Base-by-base conservation (phyloP, 306 rosid genomes). In the Quercus wislizeni region DNA sequence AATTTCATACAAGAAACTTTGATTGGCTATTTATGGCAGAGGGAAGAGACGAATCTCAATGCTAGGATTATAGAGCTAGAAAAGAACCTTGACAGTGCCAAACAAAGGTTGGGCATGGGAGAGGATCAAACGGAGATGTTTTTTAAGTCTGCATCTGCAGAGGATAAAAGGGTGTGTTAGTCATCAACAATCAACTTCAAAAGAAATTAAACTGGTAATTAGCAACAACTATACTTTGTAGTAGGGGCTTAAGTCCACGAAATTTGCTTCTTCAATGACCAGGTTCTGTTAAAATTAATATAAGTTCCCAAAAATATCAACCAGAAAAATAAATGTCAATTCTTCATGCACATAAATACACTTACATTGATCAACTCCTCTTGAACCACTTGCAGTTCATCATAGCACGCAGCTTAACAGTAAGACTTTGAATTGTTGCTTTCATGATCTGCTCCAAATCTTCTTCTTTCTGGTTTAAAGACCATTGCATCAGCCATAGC, bases 311-410 rank as follows among this genome's bases (percentile, higher is more conserved):
- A 46, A 46, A 46, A 10, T 10, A 46, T 46, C 15, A 9, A 12
- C 52, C 4, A 46, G 15, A 11, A 43, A 9, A 43, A 43, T 43
- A 43, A 43, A 43, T 43, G 51, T 9, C 14, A 43, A 9, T 43
- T 43, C 3, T 43, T 11, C 1, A 46, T 1, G 38, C 38, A 33
- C 7, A 33, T 33, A 33, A 3, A 43, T 43, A 43, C 62, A 52
- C 87, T 15, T 88, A 90, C 97, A 3, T 4, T 54, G 51, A 88
- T 86, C 77, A 90, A 79, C 65, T 83, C 90, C 87, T 89, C 89
- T 58, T 97, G 96, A 56, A 92, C 96, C 55, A 89, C 91, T 81
- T 90, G 92, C 79, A 92, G 78, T 83, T 92, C 94, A 4, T 92
- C 97, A 84, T 86, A 74, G 75, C 81, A 17, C 89, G 91, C 77